A percentile compares a stretch with the other conserved stretches of the same genome.
Conservation (phyloP, 2,329 filamentous ascomycete genomes). For the Aureobasidium sp. region DNA sequence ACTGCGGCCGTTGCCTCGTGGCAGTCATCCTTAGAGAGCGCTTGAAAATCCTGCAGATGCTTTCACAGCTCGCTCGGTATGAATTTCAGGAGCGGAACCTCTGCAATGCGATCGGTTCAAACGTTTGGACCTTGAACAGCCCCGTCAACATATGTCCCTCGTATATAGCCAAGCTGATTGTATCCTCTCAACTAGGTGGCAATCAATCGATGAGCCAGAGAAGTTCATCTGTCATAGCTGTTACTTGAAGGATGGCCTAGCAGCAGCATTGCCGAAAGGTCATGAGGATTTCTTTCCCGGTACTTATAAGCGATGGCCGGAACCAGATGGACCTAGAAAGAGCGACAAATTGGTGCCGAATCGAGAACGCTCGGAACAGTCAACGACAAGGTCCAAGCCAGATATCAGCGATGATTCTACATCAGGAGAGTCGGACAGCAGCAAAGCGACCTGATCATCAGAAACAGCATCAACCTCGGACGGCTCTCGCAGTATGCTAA, state of each 20-base stretch:
- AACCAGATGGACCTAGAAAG: not conserved
- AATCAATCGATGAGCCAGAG: not conserved
- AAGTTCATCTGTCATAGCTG: not conserved
- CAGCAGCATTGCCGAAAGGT: not conserved
- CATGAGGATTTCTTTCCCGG: not conserved
- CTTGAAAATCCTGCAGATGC: not conserved
- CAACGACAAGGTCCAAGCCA: not conserved
- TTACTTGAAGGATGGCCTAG: not conserved
- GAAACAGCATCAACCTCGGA: not conserved
- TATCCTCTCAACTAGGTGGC: not conserved
- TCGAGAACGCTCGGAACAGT: not conserved
- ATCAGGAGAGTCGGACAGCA: not conserved
- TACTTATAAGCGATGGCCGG: not conserved
- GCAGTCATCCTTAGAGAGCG: not conserved
- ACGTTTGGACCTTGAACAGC: not conserved
- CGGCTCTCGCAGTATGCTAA: not conserved
- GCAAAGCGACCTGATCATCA: not conserved
- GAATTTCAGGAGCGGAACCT: too few relatives aligned
- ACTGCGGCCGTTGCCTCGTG: not conserved
- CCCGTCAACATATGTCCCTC: not conserved
- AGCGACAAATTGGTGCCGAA: not conserved
- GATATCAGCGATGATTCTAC: not conserved
- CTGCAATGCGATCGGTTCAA: not conserved
- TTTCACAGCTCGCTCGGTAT: not conserved
- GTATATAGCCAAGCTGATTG: not conserved